Base-by-base conservation (phyloP, 2,329 filamentous ascomycete genomes). In the Diaporthe nobilis region DNA sequence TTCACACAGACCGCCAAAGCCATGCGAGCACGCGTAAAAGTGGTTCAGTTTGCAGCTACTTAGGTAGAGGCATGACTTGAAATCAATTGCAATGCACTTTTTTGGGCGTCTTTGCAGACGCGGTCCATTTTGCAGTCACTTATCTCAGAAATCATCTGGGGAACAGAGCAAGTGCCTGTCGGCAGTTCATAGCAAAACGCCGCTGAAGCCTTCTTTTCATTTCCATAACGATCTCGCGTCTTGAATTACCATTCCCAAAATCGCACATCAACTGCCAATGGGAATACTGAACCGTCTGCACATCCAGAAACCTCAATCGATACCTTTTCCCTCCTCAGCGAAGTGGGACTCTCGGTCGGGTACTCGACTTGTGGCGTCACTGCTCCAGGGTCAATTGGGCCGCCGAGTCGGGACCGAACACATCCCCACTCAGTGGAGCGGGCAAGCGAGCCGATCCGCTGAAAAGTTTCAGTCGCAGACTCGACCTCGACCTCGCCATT, bases 401-500 rank as follows among this genome's bases (percentile, higher is more conserved):
- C n/a, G 58, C 58, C 58, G 37, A 44, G 15, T 44, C 58, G 58
- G 58, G 37, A 44, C 58, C 58, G 58, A 44, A 7, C 58, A 3
- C n/a, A 20, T 3, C 37, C 58, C 58, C 58, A 63, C 58, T 44
- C 44, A 15, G 58, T 28, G 39, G 37, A 17, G 20, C 37, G 13
- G 39, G 17, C n/a, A 51, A 13, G 53, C 28, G 53, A 28, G 13
- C 37, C 28, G 37, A 57, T 60, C 68, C 70, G 70, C 70, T n/a
- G 55, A 72, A 72, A 72, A 72, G 70, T 72, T 72, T 47, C 70
- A 63, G 37, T 44, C 39, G 13, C 39, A 60, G 25, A 39, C 39
- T 49, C 20, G 39, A 63, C 13, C n/a, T 44, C 39, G 58, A 61
- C 58, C n/a, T 28, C 15, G 58, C 39, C 39, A 44, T 28, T 44